These are phyloP conservation scores for Stagonosporopsis tanaceti DNA, from an alignment of 2,329 filamentous ascomycete genomes.

Conservation along the genomic window DNA sequence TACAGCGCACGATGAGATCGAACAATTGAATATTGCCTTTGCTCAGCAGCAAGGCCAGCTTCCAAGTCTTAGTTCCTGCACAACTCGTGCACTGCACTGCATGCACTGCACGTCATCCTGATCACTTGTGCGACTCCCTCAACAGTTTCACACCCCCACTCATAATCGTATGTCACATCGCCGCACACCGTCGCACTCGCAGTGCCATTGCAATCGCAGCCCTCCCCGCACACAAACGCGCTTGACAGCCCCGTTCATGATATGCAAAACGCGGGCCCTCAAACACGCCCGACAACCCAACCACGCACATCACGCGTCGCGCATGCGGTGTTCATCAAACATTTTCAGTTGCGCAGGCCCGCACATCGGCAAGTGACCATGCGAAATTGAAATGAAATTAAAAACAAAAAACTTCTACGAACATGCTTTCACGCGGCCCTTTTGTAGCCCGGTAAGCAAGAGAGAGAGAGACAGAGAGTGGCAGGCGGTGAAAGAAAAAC, in stretches of 20 bases:
- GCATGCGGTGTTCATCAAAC: neutral
- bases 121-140: conserved; percentile 4
- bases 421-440: neutral
- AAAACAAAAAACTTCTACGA: neutral
- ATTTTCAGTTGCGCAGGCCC: neutral
- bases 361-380: neutral
- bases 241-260: too few relatives aligned
- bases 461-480: too few relatives aligned
- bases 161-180: conserved; percentile 2
- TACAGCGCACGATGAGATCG: conserved; percentile 8
- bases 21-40: conserved; percentile 10
- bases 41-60: conserved; percentile 13
- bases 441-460: too few relatives aligned
- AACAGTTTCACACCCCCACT: conserved; percentile 18
- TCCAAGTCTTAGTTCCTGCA: neutral
- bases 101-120: conserved; percentile 12
- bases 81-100: neutral
- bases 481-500: neutral
- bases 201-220: neutral
- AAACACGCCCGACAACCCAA: too few relatives aligned
- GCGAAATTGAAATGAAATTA: too few relatives aligned
- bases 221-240: neutral
- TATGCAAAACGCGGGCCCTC: too few relatives aligned
- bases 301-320: neutral
- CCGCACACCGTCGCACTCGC: neutral